Evolutionary conservation across 352 stramenopile species (phyloP).

Genomic region (Phytophthora fragariae): DNA sequence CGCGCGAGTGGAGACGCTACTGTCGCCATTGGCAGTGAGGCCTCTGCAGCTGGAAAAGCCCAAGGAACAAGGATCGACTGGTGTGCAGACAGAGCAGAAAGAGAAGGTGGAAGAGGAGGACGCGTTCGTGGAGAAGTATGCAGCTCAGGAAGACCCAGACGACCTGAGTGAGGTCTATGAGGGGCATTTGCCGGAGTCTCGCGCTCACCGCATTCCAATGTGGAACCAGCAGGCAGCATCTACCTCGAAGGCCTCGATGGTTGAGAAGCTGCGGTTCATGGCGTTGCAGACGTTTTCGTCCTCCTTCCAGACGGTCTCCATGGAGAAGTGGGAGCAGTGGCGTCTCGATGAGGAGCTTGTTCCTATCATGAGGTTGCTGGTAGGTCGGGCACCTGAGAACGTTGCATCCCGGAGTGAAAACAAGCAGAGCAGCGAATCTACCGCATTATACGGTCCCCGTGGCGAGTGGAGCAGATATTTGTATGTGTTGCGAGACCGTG

Average conservation of each 20-base stretch:
- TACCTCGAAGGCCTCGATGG: slow-evolving; percentile 1
- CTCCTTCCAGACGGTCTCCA: slow-evolving; percentile 52
- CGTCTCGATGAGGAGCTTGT: slow-evolving; percentile 46
- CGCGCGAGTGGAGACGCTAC: slow-evolving; percentile 28
- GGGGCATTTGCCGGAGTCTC: slow-evolving; percentile 34
- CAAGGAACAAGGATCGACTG: not conserved
- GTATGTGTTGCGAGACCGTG: slow-evolving; percentile 60
- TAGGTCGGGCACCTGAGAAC: slow-evolving; percentile 14
- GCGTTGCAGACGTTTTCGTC: slow-evolving; percentile 55
- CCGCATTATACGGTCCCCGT: slow-evolving; percentile 37
- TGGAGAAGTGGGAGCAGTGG: slow-evolving; percentile 62
- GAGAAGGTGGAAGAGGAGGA: slow-evolving; percentile 10
- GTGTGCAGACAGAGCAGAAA: not conserved
- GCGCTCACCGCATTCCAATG: not conserved
- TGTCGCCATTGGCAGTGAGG: slow-evolving; percentile 26
- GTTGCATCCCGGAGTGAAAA: not conserved
- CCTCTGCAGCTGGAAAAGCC: slow-evolving; percentile 3
- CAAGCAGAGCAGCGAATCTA: not conserved
- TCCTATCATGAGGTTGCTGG: slow-evolving; percentile 40
- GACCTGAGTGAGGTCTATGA: slow-evolving; percentile 72
- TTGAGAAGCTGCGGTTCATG: slow-evolving; percentile 49
- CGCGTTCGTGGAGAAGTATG: slow-evolving; percentile 48
- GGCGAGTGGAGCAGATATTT: slow-evolving; percentile 70
- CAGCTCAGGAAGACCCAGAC: slow-evolving; percentile 63
- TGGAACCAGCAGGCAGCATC: slow-evolving; percentile 9